Evolutionary conservation across 2,329 filamentous ascomycete species (phyloP).

Genomic region (Diaporthe vexans): DNA sequence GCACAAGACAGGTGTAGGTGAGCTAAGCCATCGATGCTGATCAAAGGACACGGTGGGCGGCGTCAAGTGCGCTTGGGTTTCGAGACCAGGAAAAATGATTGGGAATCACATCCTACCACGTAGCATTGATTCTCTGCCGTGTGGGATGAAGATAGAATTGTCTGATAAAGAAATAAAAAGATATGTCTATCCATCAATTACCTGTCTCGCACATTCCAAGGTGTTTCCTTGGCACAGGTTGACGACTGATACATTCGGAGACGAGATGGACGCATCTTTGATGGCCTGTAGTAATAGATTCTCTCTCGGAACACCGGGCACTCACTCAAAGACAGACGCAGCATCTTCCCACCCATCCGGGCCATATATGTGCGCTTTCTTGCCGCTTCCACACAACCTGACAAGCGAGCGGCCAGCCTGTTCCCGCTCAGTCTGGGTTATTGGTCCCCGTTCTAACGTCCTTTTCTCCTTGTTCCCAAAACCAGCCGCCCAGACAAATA

Average conservation of each 20-base stretch:
- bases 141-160: conserved; percentile 40
- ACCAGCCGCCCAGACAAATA: conserved; percentile 33
- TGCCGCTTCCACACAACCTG: conserved; percentile 29
- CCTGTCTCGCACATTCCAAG: conserved; percentile 39
- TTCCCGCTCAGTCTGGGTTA: conserved; percentile 33
- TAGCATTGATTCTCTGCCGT: not conserved
- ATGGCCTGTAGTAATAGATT: conserved; percentile 26
- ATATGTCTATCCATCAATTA: conserved; percentile 42
- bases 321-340: conserved; percentile 30
- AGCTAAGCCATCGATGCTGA: not conserved
- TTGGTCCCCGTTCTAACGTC: conserved; percentile 23
- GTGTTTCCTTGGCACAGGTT: conserved; percentile 33
- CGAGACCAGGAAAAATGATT: not conserved
- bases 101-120: not conserved
- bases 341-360: not conserved
- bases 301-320: not conserved
- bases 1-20: conserved; percentile 11
- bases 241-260: conserved; percentile 26
- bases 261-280: conserved; percentile 25
- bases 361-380: conserved; percentile 17
- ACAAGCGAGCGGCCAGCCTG: conserved; percentile 39
- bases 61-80: not conserved
- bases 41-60: not conserved
- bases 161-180: conserved; percentile 37
- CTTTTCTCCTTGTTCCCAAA: conserved; percentile 20